These are phyloP conservation scores for Mimosa bimucronata DNA, from an alignment of 306 rosid genomes.

Conservation along the genomic window DNA sequence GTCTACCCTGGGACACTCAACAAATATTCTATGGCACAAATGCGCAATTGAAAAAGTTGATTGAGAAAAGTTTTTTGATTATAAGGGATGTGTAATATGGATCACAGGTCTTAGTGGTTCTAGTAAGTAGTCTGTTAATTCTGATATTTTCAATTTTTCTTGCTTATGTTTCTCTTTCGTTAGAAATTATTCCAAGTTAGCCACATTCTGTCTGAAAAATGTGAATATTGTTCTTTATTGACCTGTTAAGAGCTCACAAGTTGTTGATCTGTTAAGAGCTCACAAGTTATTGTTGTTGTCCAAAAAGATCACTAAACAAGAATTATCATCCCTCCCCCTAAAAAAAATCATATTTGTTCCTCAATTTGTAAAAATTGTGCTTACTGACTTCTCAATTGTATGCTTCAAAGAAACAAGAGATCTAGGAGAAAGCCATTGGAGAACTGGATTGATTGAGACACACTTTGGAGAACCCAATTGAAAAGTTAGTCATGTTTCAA, in stretches of 20 bases:
- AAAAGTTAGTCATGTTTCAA: background rate
- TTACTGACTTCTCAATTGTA: too few relatives aligned
- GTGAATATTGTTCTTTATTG: background rate
- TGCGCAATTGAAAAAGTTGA: slow-evolving; percentile 60
- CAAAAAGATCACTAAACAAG: background rate
- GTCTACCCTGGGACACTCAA: slow-evolving; percentile 63
- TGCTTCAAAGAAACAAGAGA: background rate
- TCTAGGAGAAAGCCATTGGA: background rate
- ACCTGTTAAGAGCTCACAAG: background rate
- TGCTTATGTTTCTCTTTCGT: background rate
- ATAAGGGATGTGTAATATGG: slow-evolving; percentile 80
- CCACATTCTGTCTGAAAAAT: background rate
- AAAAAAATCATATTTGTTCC: too few relatives aligned
- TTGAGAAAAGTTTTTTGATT: slow-evolving; percentile 58
- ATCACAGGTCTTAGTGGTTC: slow-evolving; percentile 85
- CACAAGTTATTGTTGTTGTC: background rate
- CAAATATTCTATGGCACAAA: slow-evolving; percentile 71
- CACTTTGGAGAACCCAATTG: background rate
- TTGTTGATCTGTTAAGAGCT: too few relatives aligned
- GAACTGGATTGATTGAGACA: background rate
- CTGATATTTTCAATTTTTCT: slow-evolving; percentile 17
- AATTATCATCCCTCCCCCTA: too few relatives aligned
- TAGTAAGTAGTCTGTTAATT: slow-evolving; percentile 65
- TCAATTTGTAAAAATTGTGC: too few relatives aligned
- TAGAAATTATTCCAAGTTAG: background rate